Base-by-base conservation (phyloP, 2,329 filamentous ascomycete species). In the Ceratocystis papillata region DNA sequence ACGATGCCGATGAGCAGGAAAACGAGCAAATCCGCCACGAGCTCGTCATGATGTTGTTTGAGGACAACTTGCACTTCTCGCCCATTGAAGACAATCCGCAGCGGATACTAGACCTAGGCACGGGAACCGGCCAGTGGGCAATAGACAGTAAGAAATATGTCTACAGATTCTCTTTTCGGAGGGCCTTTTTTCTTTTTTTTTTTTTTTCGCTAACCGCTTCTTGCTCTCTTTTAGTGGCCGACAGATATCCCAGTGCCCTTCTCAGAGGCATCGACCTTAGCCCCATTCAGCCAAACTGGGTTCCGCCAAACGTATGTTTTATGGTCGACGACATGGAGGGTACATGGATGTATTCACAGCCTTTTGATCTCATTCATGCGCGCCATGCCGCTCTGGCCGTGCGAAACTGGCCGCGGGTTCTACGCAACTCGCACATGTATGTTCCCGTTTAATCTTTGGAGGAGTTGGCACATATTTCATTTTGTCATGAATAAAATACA, bases 311-410 rank as follows among this genome's bases (percentile, higher is more conserved):
- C 69, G 77, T 83, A 22, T 76, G 76, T 28, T 84, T 83, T 69
- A 74, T 82, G 71, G 76, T 85, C 10, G 83, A 85, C 67, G 83
- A 85, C 68, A 77, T 81, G 30, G 82, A 85, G 72, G 78, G 77
- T 66, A 76, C 77, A 3, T 86, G 83, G 83, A 72, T 83, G 17
- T 78, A 83, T 68, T 71, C 72, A 3, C 78, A 83, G 67, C 77
- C 80, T 63, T 86, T 84, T 65, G 83, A 86, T 71, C 84, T 83
- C 67, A 79, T 86, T 44, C 83, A 86, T 71, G 79, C 80, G n/a
- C 77, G 84, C 2, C 79, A 82, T 66, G 80, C 81, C 1, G 79
- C 81, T 15, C 78, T 80, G 76, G 81, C 79, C 1, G 80, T 85
- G 67, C 79, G 77, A 62, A 77, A 85, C 70, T 85, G 82, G 82